Evolutionary conservation across 2,329 filamentous ascomycete species (phyloP), one percentile per base, ranked within the genome.

Genomic region (Paecilomyces dactylethromorphus): DNA sequence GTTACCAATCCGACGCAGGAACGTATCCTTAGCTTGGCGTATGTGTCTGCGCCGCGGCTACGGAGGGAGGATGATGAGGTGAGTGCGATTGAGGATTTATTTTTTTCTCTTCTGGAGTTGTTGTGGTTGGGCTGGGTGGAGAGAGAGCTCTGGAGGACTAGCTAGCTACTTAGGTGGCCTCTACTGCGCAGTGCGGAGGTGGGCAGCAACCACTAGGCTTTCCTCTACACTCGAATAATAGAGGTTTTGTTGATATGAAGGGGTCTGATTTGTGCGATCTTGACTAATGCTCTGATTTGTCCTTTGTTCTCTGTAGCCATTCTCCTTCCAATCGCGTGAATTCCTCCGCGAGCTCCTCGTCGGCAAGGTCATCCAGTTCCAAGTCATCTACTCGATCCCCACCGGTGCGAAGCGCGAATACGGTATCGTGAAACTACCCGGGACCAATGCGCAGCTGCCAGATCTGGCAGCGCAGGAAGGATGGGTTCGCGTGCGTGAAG

Each of bases 281-380:
- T 39, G 15, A 29, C 26, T 29, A 29, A 29, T 39, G 35, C 11
- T 39, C n/a, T 13, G 15, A n/a, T 39, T n/a, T 39, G 12, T 39
- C 33, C 15, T 12, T 31, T 58, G 52, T 55, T 21, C 13, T 24
- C 22, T 29, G 39, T 60, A 85, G 83, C 87, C 89, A 39, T 95
- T 89, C 71, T 92, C 91, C 59, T 99, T 97, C 76, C 89, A 94
- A 76, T 96, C 94, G 60, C 91, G 94, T 71, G 94, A 99, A 77
- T 94, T 90, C 74, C 84, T 99, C 62, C 89, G 94, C 69, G 87
- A 88, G 65, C 81, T 92, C 56, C 83, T 88, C 49, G 89, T 97
- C 58, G 93, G 93, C 71, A 96, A 96, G 76, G 84, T 87, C 29
- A 82, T 99, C 62, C 87, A 92, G 67, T 96, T 93, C 81, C 86